A percentile compares a stretch with the other conserved stretches of the same genome.
Evolutionary conservation across 2,329 filamentous ascomycete genomes (phyloP).

Genomic region (Teratosphaeria epicoccoides): DNA sequence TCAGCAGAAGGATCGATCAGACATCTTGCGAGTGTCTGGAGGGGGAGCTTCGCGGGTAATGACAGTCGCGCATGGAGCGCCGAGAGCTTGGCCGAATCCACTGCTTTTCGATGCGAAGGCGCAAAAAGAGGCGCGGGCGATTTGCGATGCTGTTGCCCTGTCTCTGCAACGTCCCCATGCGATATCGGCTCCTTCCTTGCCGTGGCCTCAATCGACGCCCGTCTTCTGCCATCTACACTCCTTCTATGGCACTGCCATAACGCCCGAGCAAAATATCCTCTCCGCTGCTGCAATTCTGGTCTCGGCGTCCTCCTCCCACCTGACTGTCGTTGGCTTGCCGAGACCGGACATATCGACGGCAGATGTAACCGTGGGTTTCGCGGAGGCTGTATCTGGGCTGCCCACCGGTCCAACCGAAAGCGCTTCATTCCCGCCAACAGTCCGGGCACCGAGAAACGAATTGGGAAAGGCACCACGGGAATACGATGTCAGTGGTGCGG

Average conservation of each 20-base stretch:
- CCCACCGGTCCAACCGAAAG: slow-evolving; percentile 49
- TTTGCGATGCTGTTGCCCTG: background rate
- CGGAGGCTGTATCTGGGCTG: slow-evolving; percentile 47
- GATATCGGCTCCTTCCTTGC: slow-evolving; percentile 12
- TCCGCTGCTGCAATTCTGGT: slow-evolving; percentile 9
- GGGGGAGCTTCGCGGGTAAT: slow-evolving; percentile 68
- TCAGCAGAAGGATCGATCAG: slow-evolving; percentile 83
- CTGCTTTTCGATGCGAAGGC: slow-evolving; percentile 35
- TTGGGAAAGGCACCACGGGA: slow-evolving; percentile 1
- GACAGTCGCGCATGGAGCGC: slow-evolving; percentile 83
- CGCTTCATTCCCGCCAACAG: slow-evolving; percentile 22
- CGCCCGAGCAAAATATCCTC: slow-evolving; percentile 9
- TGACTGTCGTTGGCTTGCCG: background rate
- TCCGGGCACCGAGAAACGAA: background rate
- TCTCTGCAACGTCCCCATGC: background rate
- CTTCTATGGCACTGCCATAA: slow-evolving; percentile 12
- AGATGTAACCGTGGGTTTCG: slow-evolving; percentile 35
- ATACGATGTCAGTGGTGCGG: background rate
- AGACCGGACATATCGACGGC: slow-evolving; percentile 14
- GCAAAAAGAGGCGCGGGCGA: slow-evolving; percentile 15
- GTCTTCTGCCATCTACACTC: slow-evolving; percentile 4
- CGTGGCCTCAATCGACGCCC: slow-evolving; percentile 15
- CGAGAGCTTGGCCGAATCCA: slow-evolving; percentile 74
- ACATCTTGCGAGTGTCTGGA: slow-evolving; percentile 75
- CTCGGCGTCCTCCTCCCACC: slow-evolving; percentile 8